Base-by-base conservation (phyloP, 805 yeast species). In the Candida silvicultrix region DNA sequence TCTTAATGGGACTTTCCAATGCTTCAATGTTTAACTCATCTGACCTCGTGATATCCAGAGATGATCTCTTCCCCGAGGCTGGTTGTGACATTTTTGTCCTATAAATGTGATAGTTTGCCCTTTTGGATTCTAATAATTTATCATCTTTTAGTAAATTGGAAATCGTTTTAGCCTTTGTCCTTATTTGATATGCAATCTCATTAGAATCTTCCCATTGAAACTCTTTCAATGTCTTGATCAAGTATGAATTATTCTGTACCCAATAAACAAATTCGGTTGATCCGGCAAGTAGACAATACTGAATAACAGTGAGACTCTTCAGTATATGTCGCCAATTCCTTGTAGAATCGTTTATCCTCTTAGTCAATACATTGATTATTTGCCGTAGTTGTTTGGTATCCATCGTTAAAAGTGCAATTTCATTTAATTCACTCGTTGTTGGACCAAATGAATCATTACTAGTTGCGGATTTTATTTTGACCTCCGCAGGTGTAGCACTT, bases 401-500 rank as follows among this genome's bases (percentile, higher is more conserved):
- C 45, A 65, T 68, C 0, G 85, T 70, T 20, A 77, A 57, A 3
- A 66, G 61, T 1, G 83, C 70, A 2, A 81, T 61, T 42, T 78
- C 79, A 47, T 73, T 73, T 56, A 81, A 64, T 48, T 80, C 75
- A 6, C 73, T 65, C n/a, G 79, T 75, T 8, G 77, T 75, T 0
- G 83, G 83, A 1, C 85, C 81, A 53, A 71, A 65, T 2, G 71
- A 66, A 47, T 78, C 82, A 47, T 69, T 70, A 51, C 71, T 74
- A 21, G 83, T 79, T 9, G 82, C 79, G 19, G 66, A 63, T 48
- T 61, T 67, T 15, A 71, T 66, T 47, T 58, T 70, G 6, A 63
- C 46, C 47, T 68, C 74, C 18, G 57, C 56, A 2, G 65, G 51
- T 1, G 58, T 35, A 9, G 59, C 48, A 7, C 51, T 54, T n/a